Base-by-base conservation (phyloP, 306 rosid species). In the Inga laurina region DNA sequence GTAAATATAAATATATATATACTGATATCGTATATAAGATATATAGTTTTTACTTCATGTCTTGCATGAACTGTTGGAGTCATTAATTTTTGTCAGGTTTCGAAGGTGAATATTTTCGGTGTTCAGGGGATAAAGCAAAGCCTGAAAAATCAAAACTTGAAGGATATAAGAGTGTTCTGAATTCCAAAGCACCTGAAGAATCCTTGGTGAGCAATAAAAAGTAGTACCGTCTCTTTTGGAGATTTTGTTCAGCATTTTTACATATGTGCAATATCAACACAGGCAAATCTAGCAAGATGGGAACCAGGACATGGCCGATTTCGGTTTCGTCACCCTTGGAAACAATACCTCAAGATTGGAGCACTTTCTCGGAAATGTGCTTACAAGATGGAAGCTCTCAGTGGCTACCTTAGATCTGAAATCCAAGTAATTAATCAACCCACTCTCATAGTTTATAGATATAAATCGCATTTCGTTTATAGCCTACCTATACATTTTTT, bases 261-360 rank as follows among this genome's bases (percentile, higher is more conserved):
- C 61, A 32, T 5, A 67, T 67, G 12, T 24, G 43, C 43, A 39
- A 51, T 51, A 52, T 52, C 8, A 12, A 22, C 54, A 10, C 85
- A 95, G 99, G 97, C 91, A 79, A 96, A 91, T 87, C 92, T 94
- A 51, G 97, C 98, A 61, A 87, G 91, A 84, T 96, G 98, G 99
- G 99, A 96, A 79, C 99, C 98, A 37, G 92, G 93, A 49, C 99
- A 96, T 83, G 99, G 98, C 1, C 77, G 84, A 52, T 96, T 92
- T 86, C 71, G 78, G 6, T 90, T 94, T 82, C 82, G 94, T 6
- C 97, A 96, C 45, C 98, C 98, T 72, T 96, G 99, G 99, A 90
- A 83, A 77, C 95, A 92, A 30, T 96, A 96, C 82, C 85, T 94
- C 87, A 91, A 92, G 86, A 79, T 90, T 44, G 99, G 98, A 84